Base-by-base conservation (phyloP, 2,329 filamentous ascomycete species). In the Acrodontium crateriforme region DNA sequence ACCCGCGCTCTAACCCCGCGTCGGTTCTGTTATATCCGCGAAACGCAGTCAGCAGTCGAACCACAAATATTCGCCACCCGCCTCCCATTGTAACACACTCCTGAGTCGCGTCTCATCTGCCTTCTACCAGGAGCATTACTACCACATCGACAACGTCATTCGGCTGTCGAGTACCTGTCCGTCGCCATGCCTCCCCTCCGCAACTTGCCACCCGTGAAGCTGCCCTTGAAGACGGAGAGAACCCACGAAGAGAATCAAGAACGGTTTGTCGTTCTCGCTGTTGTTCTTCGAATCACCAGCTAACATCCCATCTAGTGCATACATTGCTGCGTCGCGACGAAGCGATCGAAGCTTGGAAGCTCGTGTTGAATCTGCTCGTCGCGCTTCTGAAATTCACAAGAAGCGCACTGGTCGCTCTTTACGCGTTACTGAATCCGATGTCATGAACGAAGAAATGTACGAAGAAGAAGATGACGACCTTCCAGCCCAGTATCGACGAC, bases 381-480 rank as follows among this genome's bases (percentile, higher is more conserved):
- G 81, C 55, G 85, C 85, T 5, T 93, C 85, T n/a, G 75, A 83
- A 45, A 82, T 93, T 19, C 85, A 93, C 64, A 83, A 84, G 59
- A 71, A 76, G 51, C 74, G 84, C 11, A 93, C 85, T 0, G 87
- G 85, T 20, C 79, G 83, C 42, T 73, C 69, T 2, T 66, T 94
- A 34, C 74, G 75, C 41, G 79, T 94, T 32, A 84, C 78, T 15
- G 78, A 85, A 53, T 71, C 89, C 46, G 84, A 89, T 55, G 84
- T 93, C 9, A 63, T 79, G 41, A 84, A 82, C 37, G 85, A 93
- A 52, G 83, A 91, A 52, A 92, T 93, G 82, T 94, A 94, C 49
- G 84, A 93, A 47, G 85, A 93, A 53, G 81, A 92, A 47, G 84
- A 92, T 29, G 81, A 92, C 41, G 79, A 85, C 31, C 50, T 81